phyloP scores from a whole-genome alignment of 768 basidiomycete genomes.

The Lentinula guzmanii region DNA sequence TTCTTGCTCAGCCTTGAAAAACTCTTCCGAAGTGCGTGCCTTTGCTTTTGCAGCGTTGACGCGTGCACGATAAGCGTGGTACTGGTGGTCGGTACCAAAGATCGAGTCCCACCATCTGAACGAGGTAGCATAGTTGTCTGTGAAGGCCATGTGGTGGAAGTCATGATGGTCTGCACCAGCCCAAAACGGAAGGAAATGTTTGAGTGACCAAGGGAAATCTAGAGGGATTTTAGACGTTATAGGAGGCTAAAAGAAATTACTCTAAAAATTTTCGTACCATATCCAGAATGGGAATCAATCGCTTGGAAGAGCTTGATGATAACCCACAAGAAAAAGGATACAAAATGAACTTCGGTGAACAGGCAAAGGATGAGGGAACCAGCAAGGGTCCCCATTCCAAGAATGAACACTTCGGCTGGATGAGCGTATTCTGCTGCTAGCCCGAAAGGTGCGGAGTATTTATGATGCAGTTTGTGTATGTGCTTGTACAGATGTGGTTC shows the following conservation, averaged over 20 bases:
- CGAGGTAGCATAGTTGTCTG: slow-evolving; percentile 91
- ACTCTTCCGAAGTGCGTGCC: background rate
- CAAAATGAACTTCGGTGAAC: slow-evolving; percentile 76
- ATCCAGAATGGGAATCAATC: slow-evolving; percentile 95
- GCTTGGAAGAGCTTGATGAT: slow-evolving; percentile 93
- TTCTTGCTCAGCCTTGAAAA: slow-evolving; percentile 3
- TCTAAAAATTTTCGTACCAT: slow-evolving; percentile 53
- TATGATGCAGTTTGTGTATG: slow-evolving; percentile 97
- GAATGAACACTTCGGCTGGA: slow-evolving; percentile 92
- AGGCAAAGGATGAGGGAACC: slow-evolving; percentile 86
- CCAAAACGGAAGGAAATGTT: slow-evolving; percentile 93
- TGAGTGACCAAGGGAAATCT: slow-evolving; percentile 98
- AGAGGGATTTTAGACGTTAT: background rate
- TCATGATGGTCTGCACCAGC: slow-evolving; percentile 97
- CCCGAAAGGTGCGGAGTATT: slow-evolving; percentile 95
- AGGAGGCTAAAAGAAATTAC: background rate
- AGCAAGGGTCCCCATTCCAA: slow-evolving; percentile 85
- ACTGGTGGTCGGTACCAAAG: slow-evolving; percentile 89
- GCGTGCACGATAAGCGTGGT: slow-evolving; percentile 70
- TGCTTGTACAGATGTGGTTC: slow-evolving; percentile 80
- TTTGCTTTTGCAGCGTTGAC: slow-evolving; percentile 57
- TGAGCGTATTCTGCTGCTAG: slow-evolving; percentile 98
- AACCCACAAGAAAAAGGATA: slow-evolving; percentile 94
- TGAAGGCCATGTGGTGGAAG: slow-evolving; percentile 97
- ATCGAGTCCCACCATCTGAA: slow-evolving; percentile 92